A percentile compares a stretch with the other conserved stretches of the same genome.
Conservation (phyloP, 176 grass and related monocot species). For the Carex cristatella region DNA sequence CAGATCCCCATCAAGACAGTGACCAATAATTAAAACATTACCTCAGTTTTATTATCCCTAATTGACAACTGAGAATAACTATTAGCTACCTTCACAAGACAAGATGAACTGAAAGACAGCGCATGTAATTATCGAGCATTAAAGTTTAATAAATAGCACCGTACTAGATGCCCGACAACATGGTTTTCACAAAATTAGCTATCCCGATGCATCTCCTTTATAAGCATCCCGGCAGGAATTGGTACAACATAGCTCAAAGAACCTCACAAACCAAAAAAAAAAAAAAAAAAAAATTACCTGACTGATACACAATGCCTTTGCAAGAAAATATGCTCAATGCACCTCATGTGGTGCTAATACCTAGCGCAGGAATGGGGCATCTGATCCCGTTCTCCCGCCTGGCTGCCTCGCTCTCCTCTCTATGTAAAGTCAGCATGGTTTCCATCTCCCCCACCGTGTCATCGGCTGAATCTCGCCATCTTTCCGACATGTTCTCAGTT, state of each 20-base stretch:
- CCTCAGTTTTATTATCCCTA: no score
- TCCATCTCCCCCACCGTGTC: slow-evolving; percentile 43
- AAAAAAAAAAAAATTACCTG: neutral
- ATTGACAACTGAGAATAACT: no score
- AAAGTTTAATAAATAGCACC: no score
- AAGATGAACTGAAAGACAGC: no score
- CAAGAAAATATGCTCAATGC: neutral
- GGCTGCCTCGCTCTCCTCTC: slow-evolving; percentile 26
- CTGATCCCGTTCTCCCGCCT: slow-evolving; percentile 57
- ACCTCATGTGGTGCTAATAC: slow-evolving; percentile 44
- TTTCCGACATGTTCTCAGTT: slow-evolving; percentile 21
- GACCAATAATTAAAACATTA: no score
- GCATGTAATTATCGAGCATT: no score
- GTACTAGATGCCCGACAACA: no score
- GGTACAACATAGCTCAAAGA: neutral
- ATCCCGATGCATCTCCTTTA: neutral
- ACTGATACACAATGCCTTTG: neutral
- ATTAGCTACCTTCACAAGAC: no score
- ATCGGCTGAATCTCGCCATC: slow-evolving; percentile 35
- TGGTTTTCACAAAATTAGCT: no score
- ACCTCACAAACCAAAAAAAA: neutral
- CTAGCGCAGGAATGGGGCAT: slow-evolving; percentile 70
- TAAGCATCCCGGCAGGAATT: neutral
- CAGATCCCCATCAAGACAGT: no score
- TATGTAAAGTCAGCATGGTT: slow-evolving; percentile 45